Conservation (phyloP, 257 asterid species). For the Buddleja alternifolia region DNA sequence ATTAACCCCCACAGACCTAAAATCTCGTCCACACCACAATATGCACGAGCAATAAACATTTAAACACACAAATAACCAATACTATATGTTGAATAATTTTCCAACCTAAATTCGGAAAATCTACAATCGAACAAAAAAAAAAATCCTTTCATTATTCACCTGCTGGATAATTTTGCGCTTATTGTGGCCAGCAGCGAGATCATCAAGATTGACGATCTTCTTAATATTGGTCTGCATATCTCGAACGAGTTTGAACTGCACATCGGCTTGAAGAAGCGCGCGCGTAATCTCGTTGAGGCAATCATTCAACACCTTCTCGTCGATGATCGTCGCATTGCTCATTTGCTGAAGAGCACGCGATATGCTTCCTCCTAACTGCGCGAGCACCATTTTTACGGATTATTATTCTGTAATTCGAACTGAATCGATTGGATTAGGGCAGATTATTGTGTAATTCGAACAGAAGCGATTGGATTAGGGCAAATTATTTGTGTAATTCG, state of each 20-base stretch:
- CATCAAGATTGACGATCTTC: slow-evolving; percentile 82
- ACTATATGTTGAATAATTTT: no score
- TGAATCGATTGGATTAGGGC: slow-evolving; percentile 27
- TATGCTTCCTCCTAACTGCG: slow-evolving; percentile 82
- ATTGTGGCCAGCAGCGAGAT: slow-evolving; percentile 94
- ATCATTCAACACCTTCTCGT: slow-evolving; percentile 80
- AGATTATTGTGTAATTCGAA: no score
- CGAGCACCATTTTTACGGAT: slow-evolving; percentile 78
- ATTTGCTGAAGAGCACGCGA: slow-evolving; percentile 94
- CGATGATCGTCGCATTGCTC: slow-evolving; percentile 94
- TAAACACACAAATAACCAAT: no score
- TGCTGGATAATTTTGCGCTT: slow-evolving; percentile 83
- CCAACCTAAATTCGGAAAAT: neutral
- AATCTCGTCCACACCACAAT: no score
- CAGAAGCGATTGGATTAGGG: no score
- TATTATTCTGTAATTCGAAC: neutral
- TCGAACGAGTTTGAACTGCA: slow-evolving; percentile 78
- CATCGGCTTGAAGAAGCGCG: slow-evolving; percentile 90
- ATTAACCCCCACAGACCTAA: no score
- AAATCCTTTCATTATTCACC: slow-evolving; percentile 33
- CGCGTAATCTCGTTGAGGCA: slow-evolving; percentile 91
- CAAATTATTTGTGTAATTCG: neutral
- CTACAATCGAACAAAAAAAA: neutral
- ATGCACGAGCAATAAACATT: no score
- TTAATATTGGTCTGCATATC: slow-evolving; percentile 82